Base-by-base conservation (phyloP, 2,329 filamentous ascomycete genomes). In the Cladosporium halotolerans region DNA sequence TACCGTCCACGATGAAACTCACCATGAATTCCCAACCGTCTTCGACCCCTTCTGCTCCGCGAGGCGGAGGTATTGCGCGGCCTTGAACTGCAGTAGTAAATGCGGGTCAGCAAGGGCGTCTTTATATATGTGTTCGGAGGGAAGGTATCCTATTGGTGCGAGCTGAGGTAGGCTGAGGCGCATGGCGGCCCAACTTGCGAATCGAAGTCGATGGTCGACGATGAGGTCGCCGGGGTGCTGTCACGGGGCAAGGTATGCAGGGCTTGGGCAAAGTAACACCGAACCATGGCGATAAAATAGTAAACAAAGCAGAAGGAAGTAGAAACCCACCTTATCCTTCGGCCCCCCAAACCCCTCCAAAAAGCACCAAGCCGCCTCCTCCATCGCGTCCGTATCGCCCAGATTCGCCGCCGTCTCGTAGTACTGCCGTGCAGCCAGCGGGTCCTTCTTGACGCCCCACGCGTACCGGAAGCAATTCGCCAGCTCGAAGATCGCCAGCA, bases 381-480 rank as follows among this genome's bases (percentile, higher is more conserved):
- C 96, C 91, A 97, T 96, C 54, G 91, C 93, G 74, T 99, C 93
- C 42, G 88, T 89, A 71, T 99, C 93, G 57, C 93, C 93, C 60
- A 99, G 75, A 69, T 99, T 97, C 56, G 93, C 93, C 28, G 93
- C 93, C 9, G 92, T 96, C 73, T 97, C 92, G 71, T 97, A 99
- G 71, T 97, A 99, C 79, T 95, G 78, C 62, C 79, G 77, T 46
- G 93, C 93, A 44, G 93, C 93, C 49, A 89, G 79, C 34, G 90
- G 81, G 69, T 99, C 93, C 67, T 88, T 88, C 58, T 82, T 79
- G 46, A 96, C 86, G 45, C 93, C 93, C 92, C 92, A 97, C 52
- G 90, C 93, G 70, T 97, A 83, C 57, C 93, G 84, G 76, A 96
- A 97, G 73, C 80, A 92, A 71, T 93, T 93, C 52, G 85, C 89